A percentile compares a stretch with the other conserved stretches of the same genome.
phyloP scores from a whole-genome alignment of 73 alveolate species.

The Paramecium pentaurelia region DNA sequence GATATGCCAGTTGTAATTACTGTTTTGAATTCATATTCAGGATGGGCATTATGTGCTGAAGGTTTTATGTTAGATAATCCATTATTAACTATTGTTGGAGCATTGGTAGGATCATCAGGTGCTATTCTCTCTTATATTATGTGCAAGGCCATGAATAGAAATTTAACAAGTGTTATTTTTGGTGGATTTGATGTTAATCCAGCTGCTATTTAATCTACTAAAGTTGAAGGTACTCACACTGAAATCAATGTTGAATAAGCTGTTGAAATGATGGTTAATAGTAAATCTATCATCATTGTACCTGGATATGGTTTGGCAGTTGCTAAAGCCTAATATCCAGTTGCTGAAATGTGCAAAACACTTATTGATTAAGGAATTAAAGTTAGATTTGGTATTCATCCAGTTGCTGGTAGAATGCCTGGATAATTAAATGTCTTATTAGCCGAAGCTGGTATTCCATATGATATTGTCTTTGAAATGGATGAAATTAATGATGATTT shows the following conservation, averaged over 20 bases:
- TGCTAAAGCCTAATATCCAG: slow-evolving; percentile 67
- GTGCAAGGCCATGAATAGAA: slow-evolving; percentile 85
- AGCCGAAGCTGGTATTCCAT: slow-evolving; percentile 85
- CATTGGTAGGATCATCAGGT: slow-evolving; percentile 81
- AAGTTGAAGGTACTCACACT: slow-evolving; percentile 47
- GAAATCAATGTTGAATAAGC: slow-evolving; percentile 53
- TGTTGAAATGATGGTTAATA: slow-evolving; percentile 49
- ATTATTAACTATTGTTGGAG: slow-evolving; percentile 76
- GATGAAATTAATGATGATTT: slow-evolving; percentile 80
- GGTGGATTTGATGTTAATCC: slow-evolving; percentile 66
- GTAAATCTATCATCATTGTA: slow-evolving; percentile 68
- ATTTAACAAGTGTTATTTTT: slow-evolving; percentile 56
- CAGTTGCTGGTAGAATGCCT: slow-evolving; percentile 88
- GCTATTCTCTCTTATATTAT: slow-evolving; percentile 79
- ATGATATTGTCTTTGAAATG: slow-evolving; percentile 79
- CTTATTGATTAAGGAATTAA: slow-evolving; percentile 31
- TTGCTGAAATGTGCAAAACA: slow-evolving; percentile 54
- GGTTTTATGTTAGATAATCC: slow-evolving; percentile 76
- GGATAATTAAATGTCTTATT: slow-evolving; percentile 82
- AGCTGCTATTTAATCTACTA: neutral
- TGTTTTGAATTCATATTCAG: slow-evolving; percentile 76
- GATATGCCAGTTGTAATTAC: slow-evolving; percentile 91
- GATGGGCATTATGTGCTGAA: slow-evolving; percentile 78
- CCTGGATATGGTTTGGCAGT: slow-evolving; percentile 91
- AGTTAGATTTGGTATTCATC: slow-evolving; percentile 80